These are phyloP conservation scores for Hemileccinum rubropunctum DNA, from an alignment of 768 basidiomycete genomes.

Conservation along the genomic window DNA sequence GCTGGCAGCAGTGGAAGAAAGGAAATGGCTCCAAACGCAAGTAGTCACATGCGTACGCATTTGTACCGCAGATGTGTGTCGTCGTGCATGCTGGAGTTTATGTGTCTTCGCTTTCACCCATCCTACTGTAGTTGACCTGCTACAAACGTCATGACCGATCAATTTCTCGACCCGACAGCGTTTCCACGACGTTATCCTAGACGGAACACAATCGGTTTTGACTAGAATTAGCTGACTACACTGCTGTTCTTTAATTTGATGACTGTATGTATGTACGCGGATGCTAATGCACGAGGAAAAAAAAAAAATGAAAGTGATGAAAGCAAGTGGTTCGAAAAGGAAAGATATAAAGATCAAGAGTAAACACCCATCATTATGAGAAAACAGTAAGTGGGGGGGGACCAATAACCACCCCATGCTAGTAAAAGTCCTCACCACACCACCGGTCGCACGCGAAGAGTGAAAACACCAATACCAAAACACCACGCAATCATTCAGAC, in stretches of 20 bases:
- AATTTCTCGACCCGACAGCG: conserved; percentile 11
- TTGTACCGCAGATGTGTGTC: background rate
- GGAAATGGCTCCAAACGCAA: conserved; percentile 18
- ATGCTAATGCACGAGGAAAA: conserved; percentile 28
- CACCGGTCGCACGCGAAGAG: conserved; percentile 9
- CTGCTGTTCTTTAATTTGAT: conserved; percentile 41
- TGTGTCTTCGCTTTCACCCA: background rate
- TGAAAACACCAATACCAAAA: conserved; percentile 15
- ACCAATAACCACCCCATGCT: conserved; percentile 10
- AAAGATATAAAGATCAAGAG: conserved; percentile 39
- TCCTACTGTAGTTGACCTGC: conserved; percentile 1
- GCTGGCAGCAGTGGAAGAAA: conserved; percentile 55
- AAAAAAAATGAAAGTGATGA: conserved; percentile 19
- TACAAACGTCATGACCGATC: conserved; percentile 6
- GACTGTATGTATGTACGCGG: conserved; percentile 40
- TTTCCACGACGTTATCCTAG: conserved; percentile 24
- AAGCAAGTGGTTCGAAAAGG: conserved; percentile 23
- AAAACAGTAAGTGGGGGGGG: conserved; percentile 26
- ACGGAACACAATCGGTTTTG: conserved; percentile 21
- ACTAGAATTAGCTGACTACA: conserved; percentile 51
- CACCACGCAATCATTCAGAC: conserved; percentile 55
- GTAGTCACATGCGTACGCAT: conserved; percentile 7
- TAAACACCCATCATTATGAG: conserved; percentile 26
- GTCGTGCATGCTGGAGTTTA: conserved; percentile 4
- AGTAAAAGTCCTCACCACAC: conserved; percentile 26